Conservation (phyloP, 148 eudicot species). For the Rhododendron ferrugineum region DNA sequence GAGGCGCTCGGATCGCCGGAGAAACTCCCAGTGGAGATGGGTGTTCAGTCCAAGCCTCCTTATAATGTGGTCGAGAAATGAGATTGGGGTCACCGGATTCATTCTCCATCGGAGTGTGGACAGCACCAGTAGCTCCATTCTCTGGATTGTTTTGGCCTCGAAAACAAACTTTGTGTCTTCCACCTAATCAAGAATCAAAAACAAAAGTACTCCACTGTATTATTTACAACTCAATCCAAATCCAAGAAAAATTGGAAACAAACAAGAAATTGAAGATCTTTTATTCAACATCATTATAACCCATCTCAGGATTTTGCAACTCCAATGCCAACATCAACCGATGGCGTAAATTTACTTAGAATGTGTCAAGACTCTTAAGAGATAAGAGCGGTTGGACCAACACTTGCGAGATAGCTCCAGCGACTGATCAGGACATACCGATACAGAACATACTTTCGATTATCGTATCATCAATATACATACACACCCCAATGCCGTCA, state of each 20-base stretch:
- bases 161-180: slow-evolving; percentile 49
- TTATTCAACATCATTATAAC: background rate
- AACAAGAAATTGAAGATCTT: background rate
- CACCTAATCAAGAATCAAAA: slow-evolving; percentile 30
- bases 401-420: too few relatives aligned
- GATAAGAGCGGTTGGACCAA: too few relatives aligned
- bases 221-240: background rate
- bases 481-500: background rate
- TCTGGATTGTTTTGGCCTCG: slow-evolving; percentile 75
- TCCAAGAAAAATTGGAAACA: background rate
- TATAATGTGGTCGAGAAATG: slow-evolving; percentile 73
- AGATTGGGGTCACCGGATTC: slow-evolving; percentile 77
- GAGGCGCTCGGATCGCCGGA: slow-evolving; percentile 47
- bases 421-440: too few relatives aligned
- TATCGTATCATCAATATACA: too few relatives aligned
- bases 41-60: slow-evolving; percentile 63
- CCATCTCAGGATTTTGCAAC: background rate
- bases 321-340: too few relatives aligned
- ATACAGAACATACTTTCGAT: too few relatives aligned
- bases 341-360: too few relatives aligned
- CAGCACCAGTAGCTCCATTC: slow-evolving; percentile 78
- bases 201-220: background rate
- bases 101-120: slow-evolving; percentile 77
- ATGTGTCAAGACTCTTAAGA: too few relatives aligned
- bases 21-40: slow-evolving; percentile 61